Conservation (phyloP, 2,329 filamentous ascomycete species). For the Nothophaeocryptopus gaeumannii region DNA sequence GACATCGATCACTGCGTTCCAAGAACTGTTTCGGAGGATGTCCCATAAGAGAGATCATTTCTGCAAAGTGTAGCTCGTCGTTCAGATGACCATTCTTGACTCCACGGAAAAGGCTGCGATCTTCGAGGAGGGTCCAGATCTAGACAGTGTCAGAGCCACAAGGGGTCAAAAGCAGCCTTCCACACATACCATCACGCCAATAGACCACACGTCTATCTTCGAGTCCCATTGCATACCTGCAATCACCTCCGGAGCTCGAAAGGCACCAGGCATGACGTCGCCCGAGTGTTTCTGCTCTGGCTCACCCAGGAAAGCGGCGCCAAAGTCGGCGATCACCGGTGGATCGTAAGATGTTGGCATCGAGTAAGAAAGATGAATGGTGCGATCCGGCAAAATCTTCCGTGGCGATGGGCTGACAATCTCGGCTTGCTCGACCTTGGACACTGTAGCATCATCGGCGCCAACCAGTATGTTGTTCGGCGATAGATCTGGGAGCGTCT, state of each 20-base stretch:
- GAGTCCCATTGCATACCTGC: constrained; percentile 24
- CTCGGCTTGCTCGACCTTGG: constrained; percentile 2
- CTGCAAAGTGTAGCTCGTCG: constrained; percentile 23
- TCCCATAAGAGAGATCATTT: constrained; percentile 40
- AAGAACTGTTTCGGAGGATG: constrained; percentile 38
- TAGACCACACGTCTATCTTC: constrained; percentile 28
- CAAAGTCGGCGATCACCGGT: constrained; percentile 28
- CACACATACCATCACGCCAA: constrained; percentile 29
- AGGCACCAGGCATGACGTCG: constrained; percentile 28
- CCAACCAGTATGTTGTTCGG: constrained; percentile 28
- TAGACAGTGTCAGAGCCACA: too few relatives aligned
- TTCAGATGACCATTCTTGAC: constrained; percentile 8
- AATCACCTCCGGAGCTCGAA: constrained; percentile 28
- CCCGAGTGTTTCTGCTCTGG: constrained; percentile 6
- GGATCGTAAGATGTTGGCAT: constrained; percentile 7
- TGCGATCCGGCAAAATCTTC: background rate
- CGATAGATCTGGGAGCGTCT: constrained; percentile 10
- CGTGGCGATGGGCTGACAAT: background rate
- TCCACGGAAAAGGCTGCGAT: constrained; percentile 26
- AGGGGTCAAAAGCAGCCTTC: too few relatives aligned
- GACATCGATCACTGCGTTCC: constrained; percentile 28
- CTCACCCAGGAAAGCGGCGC: constrained; percentile 14
- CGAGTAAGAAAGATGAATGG: constrained; percentile 3
- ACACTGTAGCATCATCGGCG: constrained; percentile 31
- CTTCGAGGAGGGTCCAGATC: constrained; percentile 32